Percentiles rank a stretch among this genome's conserved stretches.
These are phyloP conservation scores for Thielaviopsis populi DNA, from an alignment of 2,329 filamentous ascomycete genomes.

Conservation along the genomic window DNA sequence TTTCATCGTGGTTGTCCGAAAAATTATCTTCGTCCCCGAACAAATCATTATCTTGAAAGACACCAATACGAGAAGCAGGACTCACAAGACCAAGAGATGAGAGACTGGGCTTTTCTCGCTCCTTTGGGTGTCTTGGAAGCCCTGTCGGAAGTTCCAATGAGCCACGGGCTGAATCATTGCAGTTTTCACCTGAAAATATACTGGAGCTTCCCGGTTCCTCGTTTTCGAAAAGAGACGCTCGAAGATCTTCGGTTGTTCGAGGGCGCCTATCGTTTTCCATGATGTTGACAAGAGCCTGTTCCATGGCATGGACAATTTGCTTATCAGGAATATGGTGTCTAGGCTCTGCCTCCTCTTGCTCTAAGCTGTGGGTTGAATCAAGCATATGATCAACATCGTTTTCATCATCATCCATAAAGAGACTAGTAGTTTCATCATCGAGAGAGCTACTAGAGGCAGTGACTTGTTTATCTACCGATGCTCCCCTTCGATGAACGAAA, in stretches of 20 bases:
- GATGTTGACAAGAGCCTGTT: conserved; percentile 80
- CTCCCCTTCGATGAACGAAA: conserved; percentile 26
- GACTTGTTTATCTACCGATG: conserved; percentile 8
- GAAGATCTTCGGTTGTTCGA: conserved; percentile 47
- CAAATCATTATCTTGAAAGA: conserved; percentile 86
- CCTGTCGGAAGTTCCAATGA: conserved; percentile 38
- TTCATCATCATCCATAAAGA: conserved; percentile 74
- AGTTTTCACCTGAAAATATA: conserved; percentile 15
- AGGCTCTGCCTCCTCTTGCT: conserved; percentile 48
- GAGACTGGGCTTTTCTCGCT: conserved; percentile 62
- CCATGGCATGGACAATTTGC: conserved; percentile 79
- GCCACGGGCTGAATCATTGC: conserved; percentile 39
- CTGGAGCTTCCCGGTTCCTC: conserved; percentile 25
- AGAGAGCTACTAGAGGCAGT: conserved; percentile 14
- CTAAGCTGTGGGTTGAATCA: conserved; percentile 64
- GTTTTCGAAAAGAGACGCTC: conserved; percentile 51
- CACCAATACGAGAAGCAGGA: conserved; percentile 70
- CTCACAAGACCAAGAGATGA: conserved; percentile 84
- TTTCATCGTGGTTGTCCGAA: conserved; percentile 72
- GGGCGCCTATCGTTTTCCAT: conserved; percentile 57
- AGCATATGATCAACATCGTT: conserved; percentile 58
- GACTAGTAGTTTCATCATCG: conserved; percentile 45
- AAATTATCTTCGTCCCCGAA: conserved; percentile 79
- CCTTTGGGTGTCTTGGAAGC: conserved; percentile 25
- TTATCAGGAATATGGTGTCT: conserved; percentile 48